Percentiles rank a stretch among this genome's conserved stretches.
phyloP scores from a whole-genome alignment of 495 filamentous ascomycete genomes.

The Aspergillus egyptiacus region DNA sequence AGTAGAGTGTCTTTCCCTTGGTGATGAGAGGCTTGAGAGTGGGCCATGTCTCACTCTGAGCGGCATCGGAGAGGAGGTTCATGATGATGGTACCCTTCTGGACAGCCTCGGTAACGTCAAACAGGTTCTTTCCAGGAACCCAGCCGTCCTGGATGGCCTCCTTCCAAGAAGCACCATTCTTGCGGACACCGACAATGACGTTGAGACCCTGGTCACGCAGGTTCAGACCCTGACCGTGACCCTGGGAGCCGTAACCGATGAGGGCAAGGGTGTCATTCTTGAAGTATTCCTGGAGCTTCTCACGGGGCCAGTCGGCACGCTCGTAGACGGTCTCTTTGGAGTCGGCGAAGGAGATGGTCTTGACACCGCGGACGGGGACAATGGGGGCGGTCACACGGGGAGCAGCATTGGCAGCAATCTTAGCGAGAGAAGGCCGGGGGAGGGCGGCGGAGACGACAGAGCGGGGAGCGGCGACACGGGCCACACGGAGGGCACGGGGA shows the following conservation, averaged over 20 bases:
- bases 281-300: constrained; percentile 99
- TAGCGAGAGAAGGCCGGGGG: constrained; percentile 38
- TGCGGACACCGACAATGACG: constrained; percentile 96
- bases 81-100: constrained; percentile 90
- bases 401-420: constrained; percentile 29
- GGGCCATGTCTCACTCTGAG: constrained; percentile 98
- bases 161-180: constrained; percentile 97
- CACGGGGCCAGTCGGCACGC: constrained; percentile 95
- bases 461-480: constrained; percentile 62
- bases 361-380: constrained; percentile 45
- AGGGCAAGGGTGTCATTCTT: constrained; percentile 98
- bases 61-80: constrained; percentile 97
- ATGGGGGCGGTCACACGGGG: constrained; percentile 48
- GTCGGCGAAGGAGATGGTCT: constrained; percentile 80
- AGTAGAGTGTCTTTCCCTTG: constrained; percentile 99
- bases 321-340: constrained; percentile 90
- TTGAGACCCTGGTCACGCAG: constrained; percentile 98
- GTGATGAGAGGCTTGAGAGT: constrained; percentile 93
- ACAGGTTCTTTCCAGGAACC: constrained; percentile 96
- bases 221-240: constrained; percentile 98
- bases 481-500: constrained; percentile 74
- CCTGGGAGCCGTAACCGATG: constrained; percentile 98
- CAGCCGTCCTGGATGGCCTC: constrained; percentile 96
- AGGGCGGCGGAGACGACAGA: constrained; percentile 39
- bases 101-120: constrained; percentile 95